Percentiles rank a stretch among this genome's conserved stretches.
Evolutionary conservation across 2,329 filamentous ascomycete genomes (phyloP).

Genomic region (Pestalotiopsis sp.): DNA sequence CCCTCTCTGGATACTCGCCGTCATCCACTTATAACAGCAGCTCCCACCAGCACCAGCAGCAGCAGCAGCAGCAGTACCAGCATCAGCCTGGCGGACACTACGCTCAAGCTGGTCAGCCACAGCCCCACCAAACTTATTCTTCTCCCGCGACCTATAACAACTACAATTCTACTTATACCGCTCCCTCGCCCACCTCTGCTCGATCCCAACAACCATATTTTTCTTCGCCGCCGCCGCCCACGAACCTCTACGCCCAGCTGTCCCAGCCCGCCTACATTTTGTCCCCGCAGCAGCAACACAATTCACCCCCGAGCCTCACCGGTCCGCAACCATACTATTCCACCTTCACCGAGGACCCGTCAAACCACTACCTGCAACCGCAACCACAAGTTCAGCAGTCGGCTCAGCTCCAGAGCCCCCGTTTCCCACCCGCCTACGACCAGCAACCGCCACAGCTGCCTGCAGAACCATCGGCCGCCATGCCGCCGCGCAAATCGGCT

Average conservation of each 20-base stretch:
- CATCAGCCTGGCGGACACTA: conserved; percentile 21
- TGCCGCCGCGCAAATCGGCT: conserved; percentile 39
- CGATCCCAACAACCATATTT: conserved; percentile 6
- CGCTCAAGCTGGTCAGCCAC: conserved; percentile 23
- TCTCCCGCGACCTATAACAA: conserved; percentile 12
- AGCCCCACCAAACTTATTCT: conserved; percentile 24
- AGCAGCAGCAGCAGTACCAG: conserved; percentile 9
- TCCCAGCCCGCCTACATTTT: conserved; percentile 17
- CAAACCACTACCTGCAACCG: conserved; percentile 18
- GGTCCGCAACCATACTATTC: conserved; percentile 25
- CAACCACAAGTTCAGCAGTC: conserved; percentile 16
- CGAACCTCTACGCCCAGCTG: conserved; percentile 14
- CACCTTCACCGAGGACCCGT: conserved; percentile 24
- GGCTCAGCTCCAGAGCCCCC: conserved; percentile 16
- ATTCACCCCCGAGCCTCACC: conserved; percentile 6
- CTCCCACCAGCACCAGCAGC: conserved; percentile 2
- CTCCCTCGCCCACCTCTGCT: conserved; percentile 18
- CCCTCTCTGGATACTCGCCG: neutral
- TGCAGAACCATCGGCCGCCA: conserved; percentile 26
- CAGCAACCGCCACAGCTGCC: neutral
- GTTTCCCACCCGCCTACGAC: conserved; percentile 8
- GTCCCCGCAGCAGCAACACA: conserved; percentile 1
- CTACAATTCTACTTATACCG: conserved; percentile 17
- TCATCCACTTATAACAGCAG: neutral
- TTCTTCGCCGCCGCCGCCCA: conserved; percentile 19